Evolutionary conservation across 1,284 basidiomycete genomes (phyloP), one percentile per base, ranked within the genome.

Genomic region (Moesziomyces parantarcticus): DNA sequence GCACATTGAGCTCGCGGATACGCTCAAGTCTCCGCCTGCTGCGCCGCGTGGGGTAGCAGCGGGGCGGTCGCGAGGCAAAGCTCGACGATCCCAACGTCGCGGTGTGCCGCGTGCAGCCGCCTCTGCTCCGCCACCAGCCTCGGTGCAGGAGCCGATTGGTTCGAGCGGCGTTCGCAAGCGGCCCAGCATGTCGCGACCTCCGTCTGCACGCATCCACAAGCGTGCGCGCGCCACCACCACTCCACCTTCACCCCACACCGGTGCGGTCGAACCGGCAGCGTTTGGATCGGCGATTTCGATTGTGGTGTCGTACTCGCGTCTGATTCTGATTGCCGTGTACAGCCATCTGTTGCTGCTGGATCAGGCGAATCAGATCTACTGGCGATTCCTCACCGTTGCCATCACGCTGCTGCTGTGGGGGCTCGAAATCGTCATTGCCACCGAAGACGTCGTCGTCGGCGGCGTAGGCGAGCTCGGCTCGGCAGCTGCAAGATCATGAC

Each of bases 261-360:
- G 26, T 1, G 10, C 43, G 10, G n/a, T 36, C 6, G 42, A 47
- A 21, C 25, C 42, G 16, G 55, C 73, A 26, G 55, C 56, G 9
- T 66, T 76, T 40, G 53, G 50, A 39, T 52, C 54, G 22, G 56
- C 75, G 60, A 76, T 79, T 41, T 58, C 53, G 23, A 59, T 80
- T 52, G 53, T 81, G 23, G 76, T 81, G 44, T 70, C 67, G 6
- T 83, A 83, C 50, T 72, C 79, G 26, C 75, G 81, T 5, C 56
- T 83, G 13, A 66, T 83, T 21, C 63, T 83, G 26, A 82, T 83
- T 26, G 81, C 81, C 0, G 81, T 82, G 29, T 83, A 83, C 65
- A 73, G 65, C 18, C 81, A 83, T 41, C 54, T 83, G 39, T 54
- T 83, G 43, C 64, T 83, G 45, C 59, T 83, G 9, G 81, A 83